phyloP scores from a whole-genome alignment of 352 stramenopile genomes.

The Globisporangium barbulae region DNA sequence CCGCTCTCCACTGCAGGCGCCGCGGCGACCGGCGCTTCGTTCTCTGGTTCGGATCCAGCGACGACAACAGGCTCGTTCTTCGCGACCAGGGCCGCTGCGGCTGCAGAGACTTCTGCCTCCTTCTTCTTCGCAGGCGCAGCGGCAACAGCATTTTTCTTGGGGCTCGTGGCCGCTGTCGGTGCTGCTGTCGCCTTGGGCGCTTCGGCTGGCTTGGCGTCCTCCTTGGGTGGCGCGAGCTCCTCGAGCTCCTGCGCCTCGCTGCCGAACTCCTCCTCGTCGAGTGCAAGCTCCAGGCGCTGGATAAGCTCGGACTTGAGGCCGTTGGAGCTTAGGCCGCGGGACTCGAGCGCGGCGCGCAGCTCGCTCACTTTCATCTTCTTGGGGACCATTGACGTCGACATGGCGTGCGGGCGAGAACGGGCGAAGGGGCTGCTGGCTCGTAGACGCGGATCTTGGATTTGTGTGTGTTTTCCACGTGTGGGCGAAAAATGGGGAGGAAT shows the following conservation, averaged over 20 bases:
- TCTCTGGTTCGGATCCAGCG: constrained; percentile 2
- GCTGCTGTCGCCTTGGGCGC: background rate
- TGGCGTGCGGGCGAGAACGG: constrained; percentile 7
- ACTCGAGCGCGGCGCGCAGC: constrained; percentile 79
- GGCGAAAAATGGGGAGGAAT: background rate
- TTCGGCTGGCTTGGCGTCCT: constrained; percentile 22
- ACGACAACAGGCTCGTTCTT: constrained; percentile 24
- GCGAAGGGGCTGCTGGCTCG: background rate
- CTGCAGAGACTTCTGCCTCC: constrained; percentile 11
- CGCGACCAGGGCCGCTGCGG: constrained; percentile 6
- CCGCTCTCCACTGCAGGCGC: constrained; percentile 13
- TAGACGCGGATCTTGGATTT: constrained; percentile 3
- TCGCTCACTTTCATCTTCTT: constrained; percentile 93
- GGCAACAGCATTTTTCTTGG: constrained; percentile 26
- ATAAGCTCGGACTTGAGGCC: constrained; percentile 89
- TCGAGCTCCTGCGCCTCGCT: constrained; percentile 70
- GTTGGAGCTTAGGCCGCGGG: constrained; percentile 76
- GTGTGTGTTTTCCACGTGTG: background rate
- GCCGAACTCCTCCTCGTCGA: constrained; percentile 87
- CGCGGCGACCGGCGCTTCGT: background rate
- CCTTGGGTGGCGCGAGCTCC: constrained; percentile 44
- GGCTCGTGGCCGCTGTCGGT: constrained; percentile 10
- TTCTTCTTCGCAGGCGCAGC: constrained; percentile 23
- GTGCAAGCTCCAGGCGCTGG: constrained; percentile 82
- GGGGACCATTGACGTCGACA: constrained; percentile 71